Evolutionary conservation across 2,329 filamentous ascomycete species (phyloP).

Genomic region (Elsinoe arachidis): DNA sequence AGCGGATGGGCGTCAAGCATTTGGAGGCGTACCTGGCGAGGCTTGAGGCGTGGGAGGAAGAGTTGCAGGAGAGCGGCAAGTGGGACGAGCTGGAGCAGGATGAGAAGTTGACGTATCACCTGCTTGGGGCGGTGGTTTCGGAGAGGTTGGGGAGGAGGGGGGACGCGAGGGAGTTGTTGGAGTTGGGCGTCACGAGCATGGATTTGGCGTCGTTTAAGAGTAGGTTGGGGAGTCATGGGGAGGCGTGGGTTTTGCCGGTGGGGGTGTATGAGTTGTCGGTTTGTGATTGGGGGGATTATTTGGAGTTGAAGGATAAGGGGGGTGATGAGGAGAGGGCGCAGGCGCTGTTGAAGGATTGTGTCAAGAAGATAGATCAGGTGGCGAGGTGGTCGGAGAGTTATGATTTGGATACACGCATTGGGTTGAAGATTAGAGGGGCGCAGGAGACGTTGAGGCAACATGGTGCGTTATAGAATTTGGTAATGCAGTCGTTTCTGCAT

Average conservation of each 20-base stretch:
- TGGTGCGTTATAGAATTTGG: neutral
- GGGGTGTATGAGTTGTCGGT: slow-evolving; percentile 83
- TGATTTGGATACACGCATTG: slow-evolving; percentile 63
- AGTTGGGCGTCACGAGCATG: slow-evolving; percentile 54
- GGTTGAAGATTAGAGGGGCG: slow-evolving; percentile 63
- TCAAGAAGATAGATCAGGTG: slow-evolving; percentile 56
- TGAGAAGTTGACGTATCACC: slow-evolving; percentile 54
- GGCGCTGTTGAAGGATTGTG: slow-evolving; percentile 52
- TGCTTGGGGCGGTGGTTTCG: slow-evolving; percentile 59
- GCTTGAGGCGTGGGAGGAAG: slow-evolving; percentile 56
- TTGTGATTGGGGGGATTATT: slow-evolving; percentile 62
- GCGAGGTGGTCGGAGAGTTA: slow-evolving; percentile 59
- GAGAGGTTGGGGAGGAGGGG: slow-evolving; percentile 54
- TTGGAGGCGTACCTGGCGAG: slow-evolving; percentile 54
- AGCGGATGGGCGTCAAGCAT: slow-evolving; percentile 62
- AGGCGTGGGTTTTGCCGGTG: slow-evolving; percentile 63
- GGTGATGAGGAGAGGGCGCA: slow-evolving; percentile 31
- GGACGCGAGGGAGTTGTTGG: slow-evolving; percentile 58
- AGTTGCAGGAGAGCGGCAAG: slow-evolving; percentile 37
- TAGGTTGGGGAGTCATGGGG: slow-evolving; percentile 45
- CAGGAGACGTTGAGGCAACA: slow-evolving; percentile 49
- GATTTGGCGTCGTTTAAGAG: slow-evolving; percentile 45
- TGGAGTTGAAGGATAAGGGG: slow-evolving; percentile 5
- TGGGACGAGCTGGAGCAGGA: slow-evolving; percentile 47
- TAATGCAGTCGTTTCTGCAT: neutral